Evolutionary conservation across 352 stramenopile genomes (phyloP).

Genomic region (Thraustochytrium sp.): DNA sequence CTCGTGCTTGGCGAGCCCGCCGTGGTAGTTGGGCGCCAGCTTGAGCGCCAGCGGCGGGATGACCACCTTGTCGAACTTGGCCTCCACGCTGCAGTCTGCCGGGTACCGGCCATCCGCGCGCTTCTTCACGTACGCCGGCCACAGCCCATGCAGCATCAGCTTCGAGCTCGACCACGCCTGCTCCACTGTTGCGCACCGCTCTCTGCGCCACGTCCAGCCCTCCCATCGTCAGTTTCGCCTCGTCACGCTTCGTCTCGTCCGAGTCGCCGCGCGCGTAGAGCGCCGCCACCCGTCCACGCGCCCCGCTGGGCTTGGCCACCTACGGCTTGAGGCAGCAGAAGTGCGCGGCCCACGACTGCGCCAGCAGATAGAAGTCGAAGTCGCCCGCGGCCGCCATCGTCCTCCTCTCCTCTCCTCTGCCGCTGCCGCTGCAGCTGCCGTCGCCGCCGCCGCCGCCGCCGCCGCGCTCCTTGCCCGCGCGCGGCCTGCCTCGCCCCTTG

Average conservation of each 20-base stretch:
- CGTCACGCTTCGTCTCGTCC: neutral
- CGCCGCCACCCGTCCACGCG: neutral
- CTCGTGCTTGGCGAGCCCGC: constrained; percentile 36
- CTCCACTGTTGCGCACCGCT: constrained; percentile 36
- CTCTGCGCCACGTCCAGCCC: neutral
- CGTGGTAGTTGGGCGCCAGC: constrained; percentile 42
- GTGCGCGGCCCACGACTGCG: constrained; percentile 38
- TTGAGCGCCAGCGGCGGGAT: constrained; percentile 39
- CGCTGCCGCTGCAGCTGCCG: neutral
- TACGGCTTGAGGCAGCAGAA: constrained; percentile 43
- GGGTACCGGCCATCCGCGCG: neutral
- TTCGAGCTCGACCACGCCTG: constrained; percentile 19
- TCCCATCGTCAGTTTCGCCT: neutral
- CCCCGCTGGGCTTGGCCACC: neutral
- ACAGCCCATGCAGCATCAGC: constrained; percentile 39
- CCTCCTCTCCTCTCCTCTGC: no score
- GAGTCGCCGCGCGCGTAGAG: no score
- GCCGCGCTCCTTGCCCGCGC: no score
- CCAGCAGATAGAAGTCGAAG: constrained; percentile 31
- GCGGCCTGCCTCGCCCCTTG: no score
- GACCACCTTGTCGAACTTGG: constrained; percentile 24
- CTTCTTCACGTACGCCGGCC: constrained; percentile 33
- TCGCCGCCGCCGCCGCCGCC: no score
- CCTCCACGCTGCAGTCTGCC: neutral
- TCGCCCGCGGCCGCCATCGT: neutral